Evolutionary conservation across 306 rosid genomes (phyloP).

Genomic region (Rosa chinensis): DNA sequence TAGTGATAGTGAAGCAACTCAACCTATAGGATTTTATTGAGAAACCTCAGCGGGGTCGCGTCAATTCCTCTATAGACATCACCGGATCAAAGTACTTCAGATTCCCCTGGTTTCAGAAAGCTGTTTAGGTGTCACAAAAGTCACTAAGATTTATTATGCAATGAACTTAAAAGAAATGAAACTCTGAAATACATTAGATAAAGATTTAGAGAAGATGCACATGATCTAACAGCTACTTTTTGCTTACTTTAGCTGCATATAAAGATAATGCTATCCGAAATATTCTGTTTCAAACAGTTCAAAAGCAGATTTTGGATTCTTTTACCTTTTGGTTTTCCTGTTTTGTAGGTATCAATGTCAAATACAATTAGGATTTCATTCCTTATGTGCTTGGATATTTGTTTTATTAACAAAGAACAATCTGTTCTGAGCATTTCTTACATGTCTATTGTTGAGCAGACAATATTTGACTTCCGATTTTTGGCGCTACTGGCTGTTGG

Average conservation of each 20-base stretch:
- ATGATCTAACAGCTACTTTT: not conserved
- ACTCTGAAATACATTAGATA: not conserved
- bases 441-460: conserved; percentile 47
- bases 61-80: too few relatives aligned
- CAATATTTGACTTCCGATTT: conserved; percentile 91
- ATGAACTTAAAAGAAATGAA: too few relatives aligned
- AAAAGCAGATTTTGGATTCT: not conserved
- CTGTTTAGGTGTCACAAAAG: too few relatives aligned
- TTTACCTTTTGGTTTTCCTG: not conserved
- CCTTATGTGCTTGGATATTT: too few relatives aligned
- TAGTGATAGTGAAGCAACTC: too few relatives aligned
- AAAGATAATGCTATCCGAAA: not conserved
- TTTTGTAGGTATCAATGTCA: not conserved
- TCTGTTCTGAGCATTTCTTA: conserved; percentile 16
- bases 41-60: too few relatives aligned
- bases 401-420: not conserved
- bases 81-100: too few relatives aligned
- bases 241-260: not conserved
- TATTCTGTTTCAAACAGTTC: not conserved
- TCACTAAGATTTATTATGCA: too few relatives aligned
- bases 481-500: conserved; percentile 90
- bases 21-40: too few relatives aligned
- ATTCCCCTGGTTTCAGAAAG: too few relatives aligned
- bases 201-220: not conserved
- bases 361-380: not conserved